Base-by-base conservation (phyloP, 73 alveolate genomes). In the Paramecium caudatum region DNA sequence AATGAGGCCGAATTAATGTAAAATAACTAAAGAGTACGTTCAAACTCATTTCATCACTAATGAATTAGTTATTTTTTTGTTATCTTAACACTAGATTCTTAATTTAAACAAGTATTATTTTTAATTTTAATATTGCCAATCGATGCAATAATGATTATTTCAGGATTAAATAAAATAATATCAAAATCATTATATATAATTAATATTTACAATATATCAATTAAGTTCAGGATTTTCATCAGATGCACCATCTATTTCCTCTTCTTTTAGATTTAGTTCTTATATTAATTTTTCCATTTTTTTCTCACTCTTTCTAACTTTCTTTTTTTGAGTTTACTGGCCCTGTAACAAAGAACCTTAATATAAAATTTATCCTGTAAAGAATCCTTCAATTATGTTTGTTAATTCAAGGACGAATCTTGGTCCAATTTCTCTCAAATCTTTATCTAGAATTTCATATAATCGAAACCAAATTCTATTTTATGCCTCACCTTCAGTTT, bases 401-500 rank as follows among this genome's bases (percentile, higher is more conserved):
- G 43, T 36, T 4, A 74, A 45, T 74, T 74, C 88, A 21, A 74
- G 21, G 1, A 25, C 88, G 15, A 74, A 74, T 45, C 88, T 74
- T n/a, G 88, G 88, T 0, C 88, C 88, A 15, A 74, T 74, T 74
- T 74, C 88, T 21, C 43, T 74, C 19, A 74, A 21, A 33, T 65
- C 55, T 74, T 74, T 23, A 21, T 15, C 47, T 17, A 10, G 21
- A 8, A 74, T 39, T 39, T 36, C 88, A 74, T 9, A 74, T 39
- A 13, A 43, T 74, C 88, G 36, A 45, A 74, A 74, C 88, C 88
- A 74, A 19, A 74, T 74, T 74, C 65, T 74, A 74, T 74, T 74
- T 74, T 37, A 30, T 16, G 43, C 43, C 8, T 74, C 88, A 4
- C 88, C 68, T 16, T 74, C 88, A 6, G 69, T 27, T 2, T 32